Conservation (phyloP, 1,139 yeast species). For the Yamadazyma epiphylla region DNA sequence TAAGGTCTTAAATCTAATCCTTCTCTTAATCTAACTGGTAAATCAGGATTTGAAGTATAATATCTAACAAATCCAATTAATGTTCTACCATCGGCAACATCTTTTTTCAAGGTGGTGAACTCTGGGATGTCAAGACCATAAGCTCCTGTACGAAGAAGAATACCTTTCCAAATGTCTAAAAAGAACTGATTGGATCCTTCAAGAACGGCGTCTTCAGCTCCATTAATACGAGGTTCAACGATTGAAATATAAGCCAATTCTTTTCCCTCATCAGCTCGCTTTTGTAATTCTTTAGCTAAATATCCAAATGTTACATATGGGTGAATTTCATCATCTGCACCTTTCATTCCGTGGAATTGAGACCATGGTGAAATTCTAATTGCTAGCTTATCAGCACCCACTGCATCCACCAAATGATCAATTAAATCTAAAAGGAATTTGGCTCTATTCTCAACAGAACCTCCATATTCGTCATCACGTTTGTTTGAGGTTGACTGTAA, state of each 20-base stretch:
- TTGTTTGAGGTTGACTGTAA: conserved; percentile 43
- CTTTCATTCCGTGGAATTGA: conserved; percentile 10
- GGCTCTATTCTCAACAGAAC: conserved; percentile 51
- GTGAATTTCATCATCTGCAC: conserved; percentile 22
- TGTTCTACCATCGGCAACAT: conserved; percentile 33
- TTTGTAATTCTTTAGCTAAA: conserved; percentile 16
- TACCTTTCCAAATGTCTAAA: conserved; percentile 7
- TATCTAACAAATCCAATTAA: conserved; percentile 44
- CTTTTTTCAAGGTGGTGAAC: conserved; percentile 17
- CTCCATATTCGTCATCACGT: conserved; percentile 65
- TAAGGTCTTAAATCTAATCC: conserved; percentile 14
- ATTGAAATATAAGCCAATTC: conserved; percentile 22
- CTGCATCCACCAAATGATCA: conserved; percentile 43
- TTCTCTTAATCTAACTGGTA: conserved; percentile 30
- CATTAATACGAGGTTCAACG: conserved; percentile 19
- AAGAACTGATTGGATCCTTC: conserved; percentile 16
- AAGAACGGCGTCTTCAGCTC: conserved; percentile 9
- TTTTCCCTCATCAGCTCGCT: conserved; percentile 15
- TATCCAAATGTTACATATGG: conserved; percentile 30
- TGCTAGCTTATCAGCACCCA: conserved; percentile 19
- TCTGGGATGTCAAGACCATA: conserved; percentile 21
- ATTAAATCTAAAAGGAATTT: conserved; percentile 51
- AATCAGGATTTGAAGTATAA: conserved; percentile 48
- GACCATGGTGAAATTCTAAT: conserved; percentile 25
- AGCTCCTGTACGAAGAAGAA: conserved; percentile 4